phyloP scores from a whole-genome alignment of 345 rosid species.

The Cardamine resedifolia region DNA sequence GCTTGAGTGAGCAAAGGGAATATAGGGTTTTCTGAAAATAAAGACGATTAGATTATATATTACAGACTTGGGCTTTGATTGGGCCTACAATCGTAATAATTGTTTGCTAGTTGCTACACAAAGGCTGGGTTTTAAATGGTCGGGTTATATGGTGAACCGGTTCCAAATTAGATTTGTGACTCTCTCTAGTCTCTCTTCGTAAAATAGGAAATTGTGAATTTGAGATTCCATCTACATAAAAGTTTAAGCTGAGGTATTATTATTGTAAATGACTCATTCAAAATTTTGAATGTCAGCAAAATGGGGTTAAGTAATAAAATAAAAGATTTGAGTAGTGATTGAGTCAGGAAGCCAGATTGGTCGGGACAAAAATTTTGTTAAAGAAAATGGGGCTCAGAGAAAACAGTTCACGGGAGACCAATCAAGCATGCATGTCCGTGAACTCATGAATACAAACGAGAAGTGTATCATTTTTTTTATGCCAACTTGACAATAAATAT shows the following conservation, averaged over 20 bases:
- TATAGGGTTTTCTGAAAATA: conserved; percentile 4
- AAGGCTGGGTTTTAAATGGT: not conserved
- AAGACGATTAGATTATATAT: not conserved
- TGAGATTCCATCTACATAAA: not conserved
- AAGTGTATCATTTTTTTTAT: conserved; percentile 8
- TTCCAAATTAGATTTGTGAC: not conserved
- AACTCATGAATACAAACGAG: conserved; percentile 26
- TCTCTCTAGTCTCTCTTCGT: no score
- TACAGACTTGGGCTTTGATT: not conserved
- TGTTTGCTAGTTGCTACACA: not conserved
- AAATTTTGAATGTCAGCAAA: not conserved
- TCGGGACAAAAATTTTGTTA: conserved; percentile 14
- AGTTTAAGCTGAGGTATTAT: not conserved
- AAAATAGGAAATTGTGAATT: not conserved
- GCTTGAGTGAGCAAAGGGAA: not conserved
- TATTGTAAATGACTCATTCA: not conserved
- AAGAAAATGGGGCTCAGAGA: conserved; percentile 15
- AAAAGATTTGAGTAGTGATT: not conserved
- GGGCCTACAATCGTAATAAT: not conserved
- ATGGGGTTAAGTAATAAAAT: not conserved
- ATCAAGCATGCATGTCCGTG: conserved; percentile 32
- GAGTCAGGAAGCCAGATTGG: conserved; percentile 29
- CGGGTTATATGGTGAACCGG: not conserved
- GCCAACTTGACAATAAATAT: conserved; percentile 10
- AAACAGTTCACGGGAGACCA: conserved; percentile 31